A percentile compares a stretch with the other conserved stretches of the same genome.
phyloP scores from a whole-genome alignment of 202 grass and related monocot genomes.

The Brachypodium distachyon region DNA sequence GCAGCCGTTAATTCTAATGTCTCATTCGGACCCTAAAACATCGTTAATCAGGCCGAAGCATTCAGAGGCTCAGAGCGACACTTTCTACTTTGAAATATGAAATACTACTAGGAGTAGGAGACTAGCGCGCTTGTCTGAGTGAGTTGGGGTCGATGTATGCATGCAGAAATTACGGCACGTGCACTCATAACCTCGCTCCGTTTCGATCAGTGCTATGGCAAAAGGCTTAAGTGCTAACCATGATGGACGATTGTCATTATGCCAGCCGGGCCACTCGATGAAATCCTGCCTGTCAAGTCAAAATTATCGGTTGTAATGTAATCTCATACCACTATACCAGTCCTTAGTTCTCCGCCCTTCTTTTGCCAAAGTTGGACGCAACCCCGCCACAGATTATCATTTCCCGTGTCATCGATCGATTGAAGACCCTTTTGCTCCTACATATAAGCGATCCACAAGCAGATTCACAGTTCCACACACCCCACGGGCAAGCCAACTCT shows the following conservation, averaged over 20 bases:
- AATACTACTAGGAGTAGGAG: not conserved
- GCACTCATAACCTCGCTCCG: constrained; percentile 17
- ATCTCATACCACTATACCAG: not conserved
- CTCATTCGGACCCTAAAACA: not conserved
- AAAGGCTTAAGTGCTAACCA: constrained; percentile 9
- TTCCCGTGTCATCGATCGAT: not conserved
- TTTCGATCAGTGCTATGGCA: not conserved
- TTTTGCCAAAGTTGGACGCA: not conserved
- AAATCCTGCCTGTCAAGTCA: not conserved
- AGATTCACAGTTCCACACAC: not conserved
- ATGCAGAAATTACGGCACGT: constrained; percentile 17
- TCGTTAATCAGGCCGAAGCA: not conserved
- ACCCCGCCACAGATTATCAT: not conserved
- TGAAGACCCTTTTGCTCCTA: not conserved
- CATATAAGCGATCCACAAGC: not conserved
- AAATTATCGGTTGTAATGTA: not conserved
- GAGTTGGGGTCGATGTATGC: not conserved
- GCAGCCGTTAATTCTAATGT: not conserved
- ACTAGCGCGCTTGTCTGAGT: not conserved
- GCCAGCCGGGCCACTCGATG: constrained; percentile 2
- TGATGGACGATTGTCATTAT: constrained; percentile 16
- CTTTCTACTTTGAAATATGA: not conserved
- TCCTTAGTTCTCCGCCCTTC: too few relatives aligned
- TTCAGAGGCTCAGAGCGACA: not conserved
- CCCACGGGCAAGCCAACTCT: not conserved